These are phyloP conservation scores for Clarireedia monteithiana DNA, from an alignment of 2,329 filamentous ascomycete genomes.

Conservation along the genomic window DNA sequence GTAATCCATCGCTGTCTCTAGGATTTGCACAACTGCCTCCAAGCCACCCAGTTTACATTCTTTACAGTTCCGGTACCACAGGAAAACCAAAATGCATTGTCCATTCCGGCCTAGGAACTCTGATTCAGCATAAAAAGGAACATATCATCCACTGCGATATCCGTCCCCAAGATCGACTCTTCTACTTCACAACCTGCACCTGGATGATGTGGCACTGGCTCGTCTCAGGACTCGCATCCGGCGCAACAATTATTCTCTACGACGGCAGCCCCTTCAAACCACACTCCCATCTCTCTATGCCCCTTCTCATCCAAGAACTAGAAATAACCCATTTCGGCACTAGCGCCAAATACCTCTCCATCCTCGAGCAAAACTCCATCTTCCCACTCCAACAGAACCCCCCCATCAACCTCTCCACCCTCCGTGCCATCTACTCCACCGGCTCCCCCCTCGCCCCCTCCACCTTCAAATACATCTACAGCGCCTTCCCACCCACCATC, in stretches of 20 bases:
- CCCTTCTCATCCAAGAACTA: slow-evolving; percentile 71
- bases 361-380: slow-evolving; percentile 73
- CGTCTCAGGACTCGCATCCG: slow-evolving; percentile 74
- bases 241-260: slow-evolving; percentile 79
- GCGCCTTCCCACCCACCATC: slow-evolving; percentile 60
- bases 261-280: slow-evolving; percentile 86
- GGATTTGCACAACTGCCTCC: slow-evolving; percentile 71
- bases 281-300: slow-evolving; percentile 72
- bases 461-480: slow-evolving; percentile 85
- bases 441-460: slow-evolving; percentile 88
- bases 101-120: slow-evolving; percentile 80
- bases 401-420: slow-evolving; percentile 48
- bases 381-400: slow-evolving; percentile 40
- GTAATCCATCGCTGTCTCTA: slow-evolving; percentile 33
- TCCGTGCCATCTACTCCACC: slow-evolving; percentile 88
- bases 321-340: slow-evolving; percentile 90
- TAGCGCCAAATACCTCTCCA: slow-evolving; percentile 84
- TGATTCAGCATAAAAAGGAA: slow-evolving; percentile 97
- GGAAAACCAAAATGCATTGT: slow-evolving; percentile 86
- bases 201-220: slow-evolving; percentile 99
- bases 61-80: slow-evolving; percentile 91
- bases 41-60: slow-evolving; percentile 85
- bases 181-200: slow-evolving; percentile 91
- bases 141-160: slow-evolving; percentile 83
- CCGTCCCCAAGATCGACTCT: slow-evolving; percentile 60